phyloP scores from a whole-genome alignment of 352 stramenopile genomes.

The Phytophthora litchii region DNA sequence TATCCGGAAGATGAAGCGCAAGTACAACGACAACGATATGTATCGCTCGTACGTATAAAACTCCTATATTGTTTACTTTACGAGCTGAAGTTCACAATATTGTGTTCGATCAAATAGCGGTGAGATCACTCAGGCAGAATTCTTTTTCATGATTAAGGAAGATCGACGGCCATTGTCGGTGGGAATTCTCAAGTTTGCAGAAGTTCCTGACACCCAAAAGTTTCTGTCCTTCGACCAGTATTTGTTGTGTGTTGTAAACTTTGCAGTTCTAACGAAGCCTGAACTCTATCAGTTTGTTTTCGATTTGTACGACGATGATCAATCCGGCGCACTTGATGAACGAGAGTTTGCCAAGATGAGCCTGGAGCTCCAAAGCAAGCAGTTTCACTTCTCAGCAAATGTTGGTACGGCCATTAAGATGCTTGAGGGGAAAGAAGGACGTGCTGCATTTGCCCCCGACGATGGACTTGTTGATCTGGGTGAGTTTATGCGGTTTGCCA shows the following conservation, averaged over 20 bases:
- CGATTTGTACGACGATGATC: conserved; percentile 70
- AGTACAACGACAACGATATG: conserved; percentile 79
- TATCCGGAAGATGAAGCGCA: conserved; percentile 73
- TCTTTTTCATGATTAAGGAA: conserved; percentile 78
- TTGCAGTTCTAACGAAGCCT: conserved; percentile 63
- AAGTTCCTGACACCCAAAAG: conserved; percentile 48
- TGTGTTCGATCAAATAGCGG: conserved; percentile 32
- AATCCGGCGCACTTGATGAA: conserved; percentile 63
- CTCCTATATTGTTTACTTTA: neutral
- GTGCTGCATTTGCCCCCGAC: conserved; percentile 23
- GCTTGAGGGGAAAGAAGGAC: conserved; percentile 44
- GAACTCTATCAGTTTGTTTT: conserved; percentile 78
- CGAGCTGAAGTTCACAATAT: neutral
- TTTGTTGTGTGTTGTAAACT: conserved; percentile 58
- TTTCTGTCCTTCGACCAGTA: conserved; percentile 76
- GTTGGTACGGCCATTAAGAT: conserved; percentile 61
- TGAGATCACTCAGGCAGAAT: conserved; percentile 75
- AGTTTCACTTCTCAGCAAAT: conserved; percentile 73
- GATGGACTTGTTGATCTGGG: conserved; percentile 53
- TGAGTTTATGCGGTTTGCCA: conserved; percentile 61
- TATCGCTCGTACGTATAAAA: conserved; percentile 61
- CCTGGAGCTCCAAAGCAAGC: conserved; percentile 64
- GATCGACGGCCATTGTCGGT: conserved; percentile 55
- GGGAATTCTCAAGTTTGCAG: conserved; percentile 55
- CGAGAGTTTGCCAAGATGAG: conserved; percentile 69